Conservation (phyloP, 2,329 filamentous ascomycete genomes). For the Aureobasidium sp. region DNA sequence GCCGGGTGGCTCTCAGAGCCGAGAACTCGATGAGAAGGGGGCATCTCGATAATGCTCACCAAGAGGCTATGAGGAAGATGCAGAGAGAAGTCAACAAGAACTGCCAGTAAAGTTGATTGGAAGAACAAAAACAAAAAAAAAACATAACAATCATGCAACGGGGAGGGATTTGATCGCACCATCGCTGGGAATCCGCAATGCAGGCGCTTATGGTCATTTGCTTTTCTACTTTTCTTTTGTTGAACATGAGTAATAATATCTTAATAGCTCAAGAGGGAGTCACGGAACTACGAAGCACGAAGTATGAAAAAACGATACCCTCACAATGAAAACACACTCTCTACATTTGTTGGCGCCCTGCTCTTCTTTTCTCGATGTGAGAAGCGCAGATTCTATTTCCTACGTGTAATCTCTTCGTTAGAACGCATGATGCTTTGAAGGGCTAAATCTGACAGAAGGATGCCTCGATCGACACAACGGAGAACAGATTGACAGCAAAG, state of each 20-base stretch:
- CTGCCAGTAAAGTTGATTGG: neutral
- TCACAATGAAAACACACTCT: neutral
- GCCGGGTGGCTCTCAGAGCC: slow-evolving; percentile 34
- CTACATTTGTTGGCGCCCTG: neutral
- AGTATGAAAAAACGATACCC: neutral
- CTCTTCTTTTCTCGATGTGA: no score
- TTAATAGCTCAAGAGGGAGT: neutral
- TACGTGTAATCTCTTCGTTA: no score
- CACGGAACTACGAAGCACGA: neutral
- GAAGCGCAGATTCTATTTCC: no score
- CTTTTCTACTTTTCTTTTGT: neutral
- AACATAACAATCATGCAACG: neutral
- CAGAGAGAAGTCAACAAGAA: slow-evolving; percentile 52
- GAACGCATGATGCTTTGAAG: no score
- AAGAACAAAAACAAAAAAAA: neutral
- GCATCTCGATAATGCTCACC: slow-evolving; percentile 67
- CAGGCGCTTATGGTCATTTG: neutral
- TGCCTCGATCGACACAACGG: no score
- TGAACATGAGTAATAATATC: neutral
- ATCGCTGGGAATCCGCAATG: neutral
- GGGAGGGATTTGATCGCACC: neutral
- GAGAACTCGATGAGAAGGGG: slow-evolving; percentile 71
- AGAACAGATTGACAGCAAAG: no score
- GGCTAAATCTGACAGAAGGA: no score
- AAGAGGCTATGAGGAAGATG: slow-evolving; percentile 73